These are phyloP conservation scores for Cryptococcus sp. DNA, from an alignment of 1,284 basidiomycete genomes.

Conservation along the genomic window DNA sequence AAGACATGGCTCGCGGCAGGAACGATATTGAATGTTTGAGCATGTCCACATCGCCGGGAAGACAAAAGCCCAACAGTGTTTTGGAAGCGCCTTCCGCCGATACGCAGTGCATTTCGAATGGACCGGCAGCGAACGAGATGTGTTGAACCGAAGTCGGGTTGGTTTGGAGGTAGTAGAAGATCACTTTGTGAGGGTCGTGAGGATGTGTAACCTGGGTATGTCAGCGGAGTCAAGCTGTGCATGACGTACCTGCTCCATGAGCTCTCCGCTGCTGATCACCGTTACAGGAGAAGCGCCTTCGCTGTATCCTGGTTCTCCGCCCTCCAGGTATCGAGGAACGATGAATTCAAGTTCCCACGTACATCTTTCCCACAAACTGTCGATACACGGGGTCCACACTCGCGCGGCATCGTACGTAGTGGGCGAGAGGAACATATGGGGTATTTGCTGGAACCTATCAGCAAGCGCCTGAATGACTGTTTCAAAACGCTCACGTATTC, in stretches of 20 bases:
- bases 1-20: slow-evolving; percentile 85
- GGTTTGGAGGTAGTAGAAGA: slow-evolving; percentile 89
- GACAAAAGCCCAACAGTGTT: slow-evolving; percentile 88
- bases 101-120: slow-evolving; percentile 80
- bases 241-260: slow-evolving; percentile 82
- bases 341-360: slow-evolving; percentile 99
- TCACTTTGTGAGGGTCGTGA: slow-evolving; percentile 87
- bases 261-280: slow-evolving; percentile 90
- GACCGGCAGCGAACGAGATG: slow-evolving; percentile 91
- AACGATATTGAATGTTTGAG: slow-evolving; percentile 67
- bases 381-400: slow-evolving; percentile 96
- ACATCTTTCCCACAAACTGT: slow-evolving; percentile 93
- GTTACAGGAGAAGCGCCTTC: slow-evolving; percentile 69
- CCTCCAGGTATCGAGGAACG: slow-evolving; percentile 82
- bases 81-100: slow-evolving; percentile 65
- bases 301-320: slow-evolving; percentile 57
- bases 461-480: slow-evolving; percentile 20
- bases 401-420: slow-evolving; percentile 86
- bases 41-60: slow-evolving; percentile 75
- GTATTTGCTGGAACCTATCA: slow-evolving; percentile 66
- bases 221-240: not conserved
- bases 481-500: slow-evolving; percentile 63
- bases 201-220: slow-evolving; percentile 81
- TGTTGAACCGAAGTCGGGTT: slow-evolving; percentile 92
- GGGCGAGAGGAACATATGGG: slow-evolving; percentile 88